Evolutionary conservation across 2,329 filamentous ascomycete species (phyloP).

Genomic region (Chaetothyriales sp.): DNA sequence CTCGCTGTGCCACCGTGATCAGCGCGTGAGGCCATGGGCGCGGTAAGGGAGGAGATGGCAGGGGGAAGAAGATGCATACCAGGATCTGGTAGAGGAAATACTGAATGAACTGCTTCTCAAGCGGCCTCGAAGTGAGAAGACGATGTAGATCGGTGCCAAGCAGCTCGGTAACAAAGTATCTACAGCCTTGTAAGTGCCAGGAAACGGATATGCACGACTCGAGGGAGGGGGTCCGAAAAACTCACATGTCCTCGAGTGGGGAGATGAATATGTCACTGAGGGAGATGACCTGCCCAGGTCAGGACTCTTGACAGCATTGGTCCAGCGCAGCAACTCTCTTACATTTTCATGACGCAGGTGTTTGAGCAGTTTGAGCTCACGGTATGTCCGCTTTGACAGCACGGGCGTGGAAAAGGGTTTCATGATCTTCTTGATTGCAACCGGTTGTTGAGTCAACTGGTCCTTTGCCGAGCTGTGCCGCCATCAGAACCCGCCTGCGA

Average conservation of each 20-base stretch:
- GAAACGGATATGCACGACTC: conserved; percentile 6
- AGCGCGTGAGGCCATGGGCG: not conserved
- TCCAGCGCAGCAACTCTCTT: conserved; percentile 18
- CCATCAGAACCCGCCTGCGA: not conserved
- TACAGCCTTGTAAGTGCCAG: conserved; percentile 25
- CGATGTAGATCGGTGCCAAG: conserved; percentile 93
- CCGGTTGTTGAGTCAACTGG: conserved; percentile 90
- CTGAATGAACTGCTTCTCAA: conserved; percentile 99
- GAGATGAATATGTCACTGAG: conserved; percentile 99
- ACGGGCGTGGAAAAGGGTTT: conserved; percentile 99
- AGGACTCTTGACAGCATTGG: conserved; percentile 12
- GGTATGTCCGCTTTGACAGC: conserved; percentile 90
- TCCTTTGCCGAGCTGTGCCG: conserved; percentile 74
- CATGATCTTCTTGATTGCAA: conserved; percentile 99
- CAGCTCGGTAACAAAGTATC: conserved; percentile 96
- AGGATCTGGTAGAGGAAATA: conserved; percentile 99
- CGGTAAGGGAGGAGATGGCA: not conserved
- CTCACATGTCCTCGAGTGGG: conserved; percentile 92
- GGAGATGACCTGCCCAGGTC: conserved; percentile 61
- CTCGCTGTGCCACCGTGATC: conserved; percentile 47
- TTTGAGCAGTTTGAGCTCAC: conserved; percentile 93
- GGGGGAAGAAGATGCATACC: conserved; percentile 40
- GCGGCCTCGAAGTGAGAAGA: conserved; percentile 79
- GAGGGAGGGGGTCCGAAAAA: conserved; percentile 5
- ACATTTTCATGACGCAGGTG: conserved; percentile 96